Evolutionary conservation across 768 basidiomycete genomes (phyloP), one percentile per base, ranked within the genome.

Genomic region (Asterophora lycoperdoides): DNA sequence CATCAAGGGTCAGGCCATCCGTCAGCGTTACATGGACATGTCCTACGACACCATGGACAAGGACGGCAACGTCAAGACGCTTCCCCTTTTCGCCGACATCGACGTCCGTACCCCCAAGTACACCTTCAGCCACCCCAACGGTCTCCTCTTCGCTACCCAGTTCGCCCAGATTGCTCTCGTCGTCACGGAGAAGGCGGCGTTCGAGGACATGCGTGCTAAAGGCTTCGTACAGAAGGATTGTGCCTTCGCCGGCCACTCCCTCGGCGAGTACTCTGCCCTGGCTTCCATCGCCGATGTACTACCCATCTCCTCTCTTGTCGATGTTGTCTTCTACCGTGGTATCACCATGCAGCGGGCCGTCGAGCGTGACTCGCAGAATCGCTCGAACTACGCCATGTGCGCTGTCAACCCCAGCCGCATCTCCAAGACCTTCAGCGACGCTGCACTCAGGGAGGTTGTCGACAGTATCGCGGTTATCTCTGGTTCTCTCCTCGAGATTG

Each of bases 311-410:
- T 83, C 92, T 2, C 83, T 98, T 41, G 92, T 94, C 60, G 96
- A 99, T 57, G 91, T 99, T 61, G 95, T 99, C 20, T 99, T 99
- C 79, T 99, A 97, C 69, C 92, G 96, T 65, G 96, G 96, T 59
- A 94, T 99, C 63, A 99, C 96, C 30, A 99, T 98, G 96, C 96
- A 98, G 63, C 92, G 96, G 18, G 96, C 96, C 20, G 96, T 99
- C 49, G 93, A 96, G 68, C 91, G 96, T 28, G 96, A 99, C 63
- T 75, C 86, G 1, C 75, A 89, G 49, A 94, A 94, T 61, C 82
- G 96, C 32, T 95, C 92, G 19, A 93, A 94, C 64, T 99, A 97
- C 60, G 94, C 93, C 8, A 98, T 99, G 96, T 94, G 93, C 67
- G 95, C 96, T n/a, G 89, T 96, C 58, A 98, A 99, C 67, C 95